A percentile compares a stretch with the other conserved stretches of the same genome.
Conservation (phyloP, 345 rosid genomes). For the Toxicodendron radicans region DNA sequence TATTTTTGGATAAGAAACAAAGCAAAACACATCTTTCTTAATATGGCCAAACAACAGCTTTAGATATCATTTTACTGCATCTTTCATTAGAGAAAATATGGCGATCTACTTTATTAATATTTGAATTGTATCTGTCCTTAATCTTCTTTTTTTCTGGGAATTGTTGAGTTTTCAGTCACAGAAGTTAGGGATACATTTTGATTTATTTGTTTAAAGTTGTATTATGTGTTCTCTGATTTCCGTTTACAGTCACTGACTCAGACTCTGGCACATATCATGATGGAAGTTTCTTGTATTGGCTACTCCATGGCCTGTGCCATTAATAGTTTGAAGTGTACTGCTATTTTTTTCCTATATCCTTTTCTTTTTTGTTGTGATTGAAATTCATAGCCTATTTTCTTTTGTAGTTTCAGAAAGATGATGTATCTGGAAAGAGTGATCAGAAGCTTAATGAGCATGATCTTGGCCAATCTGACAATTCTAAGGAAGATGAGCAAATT, state of each 20-base stretch:
- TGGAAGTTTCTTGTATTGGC: neutral
- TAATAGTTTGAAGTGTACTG: neutral
- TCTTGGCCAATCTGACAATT: slow-evolving; percentile 10
- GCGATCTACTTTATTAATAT: neutral
- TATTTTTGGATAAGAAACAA: too few species aligned
- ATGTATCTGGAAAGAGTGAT: slow-evolving; percentile 4
- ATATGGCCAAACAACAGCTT: neutral
- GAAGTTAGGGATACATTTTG: neutral
- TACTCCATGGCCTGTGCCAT: neutral
- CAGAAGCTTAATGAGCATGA: slow-evolving; percentile 11
- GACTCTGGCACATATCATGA: neutral
- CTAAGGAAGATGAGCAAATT: slow-evolving; percentile 10
- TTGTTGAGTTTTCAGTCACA: neutral
- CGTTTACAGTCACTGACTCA: neutral
- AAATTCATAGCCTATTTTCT: neutral
- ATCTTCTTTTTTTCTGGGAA: neutral
- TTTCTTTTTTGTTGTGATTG: neutral
- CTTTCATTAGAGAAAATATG: neutral
- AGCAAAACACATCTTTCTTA: too few species aligned
- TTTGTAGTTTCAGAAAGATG: slow-evolving; percentile 21
- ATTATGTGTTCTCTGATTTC: neutral
- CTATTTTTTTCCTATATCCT: neutral
- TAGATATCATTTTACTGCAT: neutral
- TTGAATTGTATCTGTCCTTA: neutral
- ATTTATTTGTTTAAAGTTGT: too few species aligned